Conservation (phyloP, 1,284 basidiomycete genomes). For the Leccinum solheimii region DNA sequence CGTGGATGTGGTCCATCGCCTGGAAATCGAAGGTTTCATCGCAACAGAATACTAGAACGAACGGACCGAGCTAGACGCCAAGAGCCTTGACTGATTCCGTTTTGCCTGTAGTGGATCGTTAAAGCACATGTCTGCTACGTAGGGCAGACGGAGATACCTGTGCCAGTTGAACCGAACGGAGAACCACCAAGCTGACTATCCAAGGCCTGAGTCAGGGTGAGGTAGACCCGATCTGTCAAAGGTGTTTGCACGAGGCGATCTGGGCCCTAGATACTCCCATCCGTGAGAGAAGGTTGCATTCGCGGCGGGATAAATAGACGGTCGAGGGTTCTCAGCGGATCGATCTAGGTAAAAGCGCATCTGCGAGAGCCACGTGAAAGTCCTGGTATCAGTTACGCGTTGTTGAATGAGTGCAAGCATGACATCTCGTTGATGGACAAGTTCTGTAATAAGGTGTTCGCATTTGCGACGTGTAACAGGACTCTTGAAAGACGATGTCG, state of each 20-base stretch:
- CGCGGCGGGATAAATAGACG: slow-evolving; percentile 67
- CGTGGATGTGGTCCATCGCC: slow-evolving; percentile 99
- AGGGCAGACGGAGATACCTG: slow-evolving; percentile 52
- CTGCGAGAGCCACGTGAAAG: slow-evolving; percentile 95
- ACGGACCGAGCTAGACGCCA: slow-evolving; percentile 95
- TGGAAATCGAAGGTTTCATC: slow-evolving; percentile 99
- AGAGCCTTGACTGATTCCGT: slow-evolving; percentile 99
- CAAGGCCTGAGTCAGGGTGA: slow-evolving; percentile 95
- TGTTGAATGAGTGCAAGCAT: slow-evolving; percentile 78
- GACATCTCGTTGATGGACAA: slow-evolving; percentile 97
- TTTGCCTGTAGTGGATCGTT: slow-evolving; percentile 62
- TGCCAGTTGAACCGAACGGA: slow-evolving; percentile 98
- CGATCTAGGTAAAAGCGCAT: slow-evolving; percentile 97
- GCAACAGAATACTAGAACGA: slow-evolving; percentile 98
- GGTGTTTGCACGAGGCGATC: slow-evolving; percentile 98
- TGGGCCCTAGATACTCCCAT: slow-evolving; percentile 95
- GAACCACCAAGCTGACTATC: slow-evolving; percentile 94
- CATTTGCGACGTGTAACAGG: slow-evolving; percentile 93
- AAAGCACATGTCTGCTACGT: slow-evolving; percentile 5
- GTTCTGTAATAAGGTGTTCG: slow-evolving; percentile 98
- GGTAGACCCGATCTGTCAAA: slow-evolving; percentile 95
- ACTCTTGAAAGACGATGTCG: slow-evolving; percentile 90
- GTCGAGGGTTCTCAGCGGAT: slow-evolving; percentile 68
- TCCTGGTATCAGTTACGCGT: slow-evolving; percentile 62
- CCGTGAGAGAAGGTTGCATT: slow-evolving; percentile 96